These are phyloP conservation scores for Gilbertella persicaria DNA, from an alignment of 371 early-diverging fungal genomes.

Conservation along the genomic window DNA sequence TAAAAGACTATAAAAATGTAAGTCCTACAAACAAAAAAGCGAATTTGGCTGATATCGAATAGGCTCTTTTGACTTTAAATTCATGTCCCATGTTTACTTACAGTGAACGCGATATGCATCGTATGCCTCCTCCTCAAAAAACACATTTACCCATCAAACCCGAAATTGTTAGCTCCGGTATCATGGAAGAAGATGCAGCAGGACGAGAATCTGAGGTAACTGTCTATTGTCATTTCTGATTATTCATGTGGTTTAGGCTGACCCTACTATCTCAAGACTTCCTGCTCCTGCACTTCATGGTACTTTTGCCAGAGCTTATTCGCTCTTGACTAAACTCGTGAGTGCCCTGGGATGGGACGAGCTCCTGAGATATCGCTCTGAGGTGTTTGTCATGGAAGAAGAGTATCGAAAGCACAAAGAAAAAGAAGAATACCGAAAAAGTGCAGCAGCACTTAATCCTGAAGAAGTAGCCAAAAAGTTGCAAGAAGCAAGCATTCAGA, in stretches of 20 bases:
- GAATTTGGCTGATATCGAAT: no score
- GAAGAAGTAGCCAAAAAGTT: neutral
- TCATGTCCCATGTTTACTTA: conserved; percentile 98
- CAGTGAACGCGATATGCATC: conserved; percentile 86
- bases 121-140: conserved; percentile 87
- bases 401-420: conserved; percentile 85
- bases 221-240: neutral
- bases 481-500: conserved; percentile 8
- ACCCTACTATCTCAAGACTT: conserved; percentile 71
- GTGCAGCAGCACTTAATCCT: conserved; percentile 18
- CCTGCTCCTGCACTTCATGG: conserved; percentile 89
- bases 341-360: conserved; percentile 95
- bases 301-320: conserved; percentile 89
- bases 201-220: conserved; percentile 68
- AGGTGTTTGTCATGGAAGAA: conserved; percentile 97
- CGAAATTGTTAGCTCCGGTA: conserved; percentile 59
- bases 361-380: conserved; percentile 78
- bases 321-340: conserved; percentile 76
- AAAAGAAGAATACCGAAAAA: conserved; percentile 59
- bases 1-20: conserved; percentile 82
- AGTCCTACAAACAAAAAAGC: no score
- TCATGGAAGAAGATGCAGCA: conserved; percentile 75
- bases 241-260: conserved; percentile 34
- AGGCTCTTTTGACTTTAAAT: conserved; percentile 92
- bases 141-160: conserved; percentile 78